These are phyloP conservation scores for Pyrenula aspistea DNA, from an alignment of 495 filamentous ascomycete species.

Conservation along the genomic window DNA sequence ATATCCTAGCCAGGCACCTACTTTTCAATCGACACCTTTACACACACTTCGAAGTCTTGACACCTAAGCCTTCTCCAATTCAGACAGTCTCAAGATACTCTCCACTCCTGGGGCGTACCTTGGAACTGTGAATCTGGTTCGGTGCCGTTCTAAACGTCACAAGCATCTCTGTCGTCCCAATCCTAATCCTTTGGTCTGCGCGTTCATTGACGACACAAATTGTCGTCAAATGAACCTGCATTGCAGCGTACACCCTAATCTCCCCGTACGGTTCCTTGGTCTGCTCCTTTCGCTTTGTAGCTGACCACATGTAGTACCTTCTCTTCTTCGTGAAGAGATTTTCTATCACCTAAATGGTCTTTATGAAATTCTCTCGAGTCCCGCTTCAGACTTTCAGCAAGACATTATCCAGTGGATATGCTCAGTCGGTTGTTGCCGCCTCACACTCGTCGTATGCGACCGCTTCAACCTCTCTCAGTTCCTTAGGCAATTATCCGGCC, in stretches of 20 bases:
- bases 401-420: conserved; percentile 93
- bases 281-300: not conserved
- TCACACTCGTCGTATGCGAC: conserved; percentile 84
- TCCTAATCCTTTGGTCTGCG: conserved; percentile 16
- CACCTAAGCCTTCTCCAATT: not conserved
- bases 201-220: conserved; percentile 44
- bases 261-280: conserved; percentile 27
- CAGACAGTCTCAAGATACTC: not conserved
- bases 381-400: conserved; percentile 95
- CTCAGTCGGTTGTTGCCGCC: conserved; percentile 91
- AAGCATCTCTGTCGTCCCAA: not conserved
- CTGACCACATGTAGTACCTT: conserved; percentile 19
- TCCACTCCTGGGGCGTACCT: not conserved
- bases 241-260: conserved; percentile 27
- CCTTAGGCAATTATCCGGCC: conserved; percentile 34
- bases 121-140: not conserved
- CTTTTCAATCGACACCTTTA: not conserved
- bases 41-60: not conserved
- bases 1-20: not conserved
- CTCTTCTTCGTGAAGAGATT: conserved; percentile 40
- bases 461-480: conserved; percentile 46
- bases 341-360: conserved; percentile 63
- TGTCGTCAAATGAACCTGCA: conserved; percentile 60
- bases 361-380: conserved; percentile 75
- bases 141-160: not conserved